Evolutionary conservation across 2,329 filamentous ascomycete genomes (phyloP).

Genomic region (Hypoxylon rubiginosum): DNA sequence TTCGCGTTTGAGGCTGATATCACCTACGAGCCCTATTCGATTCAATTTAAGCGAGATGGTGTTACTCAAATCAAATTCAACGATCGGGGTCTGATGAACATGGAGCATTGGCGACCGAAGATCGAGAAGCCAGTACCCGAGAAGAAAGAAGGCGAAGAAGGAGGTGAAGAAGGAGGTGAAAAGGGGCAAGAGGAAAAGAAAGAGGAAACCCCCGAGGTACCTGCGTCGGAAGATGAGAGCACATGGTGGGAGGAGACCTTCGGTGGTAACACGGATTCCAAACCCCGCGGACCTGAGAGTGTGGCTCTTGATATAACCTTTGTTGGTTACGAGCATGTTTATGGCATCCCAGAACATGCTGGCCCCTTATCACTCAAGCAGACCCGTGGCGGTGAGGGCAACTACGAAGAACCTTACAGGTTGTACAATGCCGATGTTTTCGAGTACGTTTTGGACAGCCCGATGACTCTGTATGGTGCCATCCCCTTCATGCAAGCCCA

Average conservation of each 20-base stretch:
- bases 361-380: slow-evolving; percentile 89
- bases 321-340: slow-evolving; percentile 91
- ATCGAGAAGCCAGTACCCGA: slow-evolving; percentile 70
- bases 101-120: slow-evolving; percentile 96
- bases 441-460: slow-evolving; percentile 95
- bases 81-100: slow-evolving; percentile 87
- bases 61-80: slow-evolving; percentile 89
- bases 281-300: slow-evolving; percentile 95
- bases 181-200: slow-evolving; percentile 62
- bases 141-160: slow-evolving; percentile 67
- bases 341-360: slow-evolving; percentile 93
- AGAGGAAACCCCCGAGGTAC: slow-evolving; percentile 56
- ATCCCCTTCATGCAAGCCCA: slow-evolving; percentile 99
- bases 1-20: slow-evolving; percentile 86
- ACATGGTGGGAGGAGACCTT: slow-evolving; percentile 99
- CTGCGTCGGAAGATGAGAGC: slow-evolving; percentile 77
- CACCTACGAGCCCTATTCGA: slow-evolving; percentile 82
- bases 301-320: slow-evolving; percentile 93
- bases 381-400: slow-evolving; percentile 88
- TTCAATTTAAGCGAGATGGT: slow-evolving; percentile 89
- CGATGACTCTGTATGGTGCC: slow-evolving; percentile 97
- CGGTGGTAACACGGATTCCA: slow-evolving; percentile 93
- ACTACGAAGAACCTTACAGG: slow-evolving; percentile 90
- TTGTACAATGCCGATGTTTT: slow-evolving; percentile 98
- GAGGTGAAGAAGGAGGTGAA: too few species aligned